Evolutionary conservation across 352 stramenopile genomes (phyloP).

Genomic region (Peronospora farinosa): DNA sequence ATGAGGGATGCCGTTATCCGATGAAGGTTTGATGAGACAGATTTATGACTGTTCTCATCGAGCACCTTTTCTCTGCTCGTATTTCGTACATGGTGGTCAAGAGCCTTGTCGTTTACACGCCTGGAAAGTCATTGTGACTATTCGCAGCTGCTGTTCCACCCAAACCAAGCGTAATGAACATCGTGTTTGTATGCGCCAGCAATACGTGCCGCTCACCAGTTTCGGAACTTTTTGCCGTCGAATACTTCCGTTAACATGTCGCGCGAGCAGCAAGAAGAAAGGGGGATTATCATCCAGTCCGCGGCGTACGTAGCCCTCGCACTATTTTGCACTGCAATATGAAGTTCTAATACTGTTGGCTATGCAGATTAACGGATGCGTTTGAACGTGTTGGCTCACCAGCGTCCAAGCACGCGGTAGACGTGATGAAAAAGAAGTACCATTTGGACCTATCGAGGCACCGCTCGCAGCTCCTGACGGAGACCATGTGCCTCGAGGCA

Average conservation of each 20-base stretch:
- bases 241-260: constrained; percentile 76
- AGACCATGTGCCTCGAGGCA: constrained; percentile 54
- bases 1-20: no score
- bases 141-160: constrained; percentile 7
- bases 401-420: constrained; percentile 53
- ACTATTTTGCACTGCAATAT: neutral
- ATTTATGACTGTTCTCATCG: no score
- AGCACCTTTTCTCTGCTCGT: no score
- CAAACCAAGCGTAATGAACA: constrained; percentile 41
- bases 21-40: no score
- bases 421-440: constrained; percentile 65
- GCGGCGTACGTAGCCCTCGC: constrained; percentile 43
- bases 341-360: constrained; percentile 3
- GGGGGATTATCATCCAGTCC: constrained; percentile 60
- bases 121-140: constrained; percentile 6
- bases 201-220: constrained; percentile 81
- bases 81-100: no score
- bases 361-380: constrained; percentile 53
- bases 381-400: constrained; percentile 63
- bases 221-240: constrained; percentile 65
- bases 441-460: constrained; percentile 63
- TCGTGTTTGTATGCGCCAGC: constrained; percentile 82
- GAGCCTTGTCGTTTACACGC: constrained; percentile 12
- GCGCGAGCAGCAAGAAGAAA: constrained; percentile 60
- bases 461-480: constrained; percentile 57